Conservation (phyloP, 139 green algal species). For the Micractinium conductrix region DNA sequence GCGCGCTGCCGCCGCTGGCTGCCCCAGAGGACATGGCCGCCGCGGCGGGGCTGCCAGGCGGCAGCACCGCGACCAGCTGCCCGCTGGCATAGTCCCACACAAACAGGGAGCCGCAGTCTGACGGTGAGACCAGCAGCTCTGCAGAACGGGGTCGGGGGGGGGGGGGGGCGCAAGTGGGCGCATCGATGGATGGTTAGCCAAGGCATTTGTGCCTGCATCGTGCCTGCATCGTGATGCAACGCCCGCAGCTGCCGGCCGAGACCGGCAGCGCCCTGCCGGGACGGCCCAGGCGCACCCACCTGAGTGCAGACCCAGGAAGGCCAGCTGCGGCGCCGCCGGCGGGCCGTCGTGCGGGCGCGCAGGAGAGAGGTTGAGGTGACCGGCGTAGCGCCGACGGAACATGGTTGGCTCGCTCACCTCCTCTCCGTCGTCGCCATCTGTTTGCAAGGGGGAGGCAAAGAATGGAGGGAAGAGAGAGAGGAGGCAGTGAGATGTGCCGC, state of each 20-base stretch:
- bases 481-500: background rate
- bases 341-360: background rate
- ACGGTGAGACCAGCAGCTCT: constrained; percentile 64
- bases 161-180: too few species aligned
- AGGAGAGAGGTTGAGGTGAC: constrained; percentile 59
- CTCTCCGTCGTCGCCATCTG: constrained; percentile 19
- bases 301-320: constrained; percentile 18
- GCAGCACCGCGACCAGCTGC: constrained; percentile 43
- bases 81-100: constrained; percentile 65
- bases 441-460: too few species aligned
- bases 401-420: constrained; percentile 36
- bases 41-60: background rate
- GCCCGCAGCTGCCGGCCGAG: too few species aligned
- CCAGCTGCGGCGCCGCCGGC: constrained; percentile 16
- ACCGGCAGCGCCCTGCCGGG: too few species aligned
- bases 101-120: constrained; percentile 73
- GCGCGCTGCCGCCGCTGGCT: background rate
- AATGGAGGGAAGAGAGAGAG: too few species aligned
- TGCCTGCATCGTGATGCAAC: too few species aligned
- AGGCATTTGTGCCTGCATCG: too few species aligned
- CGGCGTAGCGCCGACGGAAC: constrained; percentile 51
- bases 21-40: background rate
- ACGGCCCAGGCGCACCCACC: background rate
- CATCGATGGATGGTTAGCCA: too few species aligned
- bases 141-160: background rate